Evolutionary conservation across 768 basidiomycete species (phyloP), one percentile per base, ranked within the genome.

Genomic region (Tremella yokohamensis): DNA sequence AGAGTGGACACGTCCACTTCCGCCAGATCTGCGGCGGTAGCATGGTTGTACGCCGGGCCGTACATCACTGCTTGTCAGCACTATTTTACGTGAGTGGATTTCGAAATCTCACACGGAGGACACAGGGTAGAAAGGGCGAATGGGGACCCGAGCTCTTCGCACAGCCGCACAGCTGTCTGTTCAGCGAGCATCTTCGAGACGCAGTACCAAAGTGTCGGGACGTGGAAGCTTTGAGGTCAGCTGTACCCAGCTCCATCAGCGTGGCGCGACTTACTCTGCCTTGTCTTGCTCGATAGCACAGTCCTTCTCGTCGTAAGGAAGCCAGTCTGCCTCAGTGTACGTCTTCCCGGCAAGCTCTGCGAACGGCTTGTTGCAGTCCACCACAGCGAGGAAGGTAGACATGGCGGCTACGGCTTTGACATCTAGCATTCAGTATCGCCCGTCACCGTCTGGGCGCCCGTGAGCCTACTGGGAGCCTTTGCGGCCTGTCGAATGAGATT

Each of bases 131-230:
- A 57, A 6, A 74, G 54, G 20, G 57, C 59, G 54, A 38, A 69
- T 6, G 40, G 39, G 1, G 62, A 60, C 6, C 56, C 58, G 18
- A 47, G 48, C 49, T 42, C 19, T 52, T 65, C 52, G 42, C 61
- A 25, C 24, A 34, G 29, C 62, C 66, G 60, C 18, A 50, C 19
- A 1, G 72, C 69, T 8, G 69, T 61, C 15, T 54, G 40, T 45
- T 70, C 72, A 34, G 69, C 67, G 20, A 61, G 57, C 60, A 66
- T 70, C 60, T 73, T 73, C 47, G 71, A 70, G 20, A 63, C 56
- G 60, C 56, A 59, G 54, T 73, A 73, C 68, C 68, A 72, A 8
- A 18, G 22, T 16, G 42, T 34, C 29, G 29, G 29, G 29, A 34
- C 29, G 29, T 34, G 29, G 11, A 34, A 34, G 29, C 29, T 34